These are phyloP conservation scores for Pythium guiyangense DNA, from an alignment of 352 stramenopile species.

Conservation along the genomic window DNA sequence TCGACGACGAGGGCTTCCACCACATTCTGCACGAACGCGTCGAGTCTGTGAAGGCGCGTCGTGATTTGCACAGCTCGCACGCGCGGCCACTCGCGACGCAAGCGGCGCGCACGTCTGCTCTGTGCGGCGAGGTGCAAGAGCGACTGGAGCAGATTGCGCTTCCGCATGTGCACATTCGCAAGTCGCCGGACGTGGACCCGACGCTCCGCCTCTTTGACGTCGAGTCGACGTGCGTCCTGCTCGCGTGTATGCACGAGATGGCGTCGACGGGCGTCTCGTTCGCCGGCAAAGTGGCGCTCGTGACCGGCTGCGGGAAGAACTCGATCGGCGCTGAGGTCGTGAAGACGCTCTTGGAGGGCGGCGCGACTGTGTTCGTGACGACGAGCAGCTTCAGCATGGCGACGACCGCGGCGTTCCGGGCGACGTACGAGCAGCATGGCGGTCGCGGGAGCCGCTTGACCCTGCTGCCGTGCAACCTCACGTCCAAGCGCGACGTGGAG, in stretches of 20 bases:
- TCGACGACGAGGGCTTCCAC: conserved; percentile 17
- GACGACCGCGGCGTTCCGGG: conserved; percentile 57
- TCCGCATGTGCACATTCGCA: conserved; percentile 48
- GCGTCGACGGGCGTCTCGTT: conserved; percentile 83
- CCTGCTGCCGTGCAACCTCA: conserved; percentile 84
- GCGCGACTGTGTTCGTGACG: conserved; percentile 81
- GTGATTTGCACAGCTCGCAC: neutral
- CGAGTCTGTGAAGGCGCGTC: neutral
- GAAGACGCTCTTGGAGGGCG: conserved; percentile 80
- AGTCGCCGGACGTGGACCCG: conserved; percentile 64
- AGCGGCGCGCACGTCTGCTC: conserved; percentile 22
- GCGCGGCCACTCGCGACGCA: conserved; percentile 15
- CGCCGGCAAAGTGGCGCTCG: conserved; percentile 74
- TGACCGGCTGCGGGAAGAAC: conserved; percentile 81
- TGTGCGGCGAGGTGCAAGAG: neutral
- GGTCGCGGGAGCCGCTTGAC: conserved; percentile 74
- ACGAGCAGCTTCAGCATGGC: conserved; percentile 71
- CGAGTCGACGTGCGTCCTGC: conserved; percentile 68
- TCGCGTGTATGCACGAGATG: conserved; percentile 85
- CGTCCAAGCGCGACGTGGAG: conserved; percentile 71
- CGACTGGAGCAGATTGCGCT: neutral
- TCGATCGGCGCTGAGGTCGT: conserved; percentile 85
- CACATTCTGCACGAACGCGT: conserved; percentile 4
- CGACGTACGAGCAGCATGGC: conserved; percentile 84
- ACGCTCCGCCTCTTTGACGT: conserved; percentile 82